A percentile compares a stretch with the other conserved stretches of the same genome.
Conservation (phyloP, 108 stramenopile species). For the Stephanodiscus triporus region DNA sequence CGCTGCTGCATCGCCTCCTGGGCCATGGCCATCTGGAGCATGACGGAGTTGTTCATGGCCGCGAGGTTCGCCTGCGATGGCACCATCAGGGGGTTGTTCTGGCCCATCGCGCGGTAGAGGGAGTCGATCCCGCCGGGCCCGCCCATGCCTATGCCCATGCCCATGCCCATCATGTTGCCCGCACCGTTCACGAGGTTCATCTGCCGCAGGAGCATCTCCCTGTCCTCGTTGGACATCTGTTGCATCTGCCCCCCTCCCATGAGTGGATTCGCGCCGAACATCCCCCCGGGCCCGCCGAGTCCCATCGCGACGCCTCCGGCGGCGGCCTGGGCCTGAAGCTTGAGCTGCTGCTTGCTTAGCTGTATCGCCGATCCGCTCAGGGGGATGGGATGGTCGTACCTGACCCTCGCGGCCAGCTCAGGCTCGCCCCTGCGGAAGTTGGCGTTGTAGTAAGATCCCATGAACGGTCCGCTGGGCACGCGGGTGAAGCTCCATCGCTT, state of each 20-base stretch:
- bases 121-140: slow-evolving; percentile 4
- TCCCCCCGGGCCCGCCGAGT: neutral
- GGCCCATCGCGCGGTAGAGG: slow-evolving; percentile 11
- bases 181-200: slow-evolving; percentile 13
- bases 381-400: slow-evolving; percentile 37
- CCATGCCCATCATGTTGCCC: neutral
- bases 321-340: slow-evolving; percentile 17
- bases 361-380: slow-evolving; percentile 28
- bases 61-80: neutral
- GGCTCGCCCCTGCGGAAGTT: slow-evolving; percentile 49
- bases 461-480: slow-evolving; percentile 55
- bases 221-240: slow-evolving; percentile 3
- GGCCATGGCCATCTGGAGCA: slow-evolving; percentile 25
- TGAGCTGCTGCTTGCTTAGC: slow-evolving; percentile 39
- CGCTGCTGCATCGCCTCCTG: slow-evolving; percentile 22
- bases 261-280: neutral
- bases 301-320: neutral
- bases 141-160: neutral
- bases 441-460: slow-evolving; percentile 62
- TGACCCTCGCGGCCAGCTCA: slow-evolving; percentile 30
- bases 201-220: slow-evolving; percentile 8
- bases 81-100: neutral
- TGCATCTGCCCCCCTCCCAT: neutral
- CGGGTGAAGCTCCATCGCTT: slow-evolving; percentile 68
- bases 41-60: slow-evolving; percentile 2